Percentiles rank a stretch among this genome's conserved stretches.
Evolutionary conservation across 306 rosid genomes (phyloP).

Genomic region (Prunus fruticosa): DNA sequence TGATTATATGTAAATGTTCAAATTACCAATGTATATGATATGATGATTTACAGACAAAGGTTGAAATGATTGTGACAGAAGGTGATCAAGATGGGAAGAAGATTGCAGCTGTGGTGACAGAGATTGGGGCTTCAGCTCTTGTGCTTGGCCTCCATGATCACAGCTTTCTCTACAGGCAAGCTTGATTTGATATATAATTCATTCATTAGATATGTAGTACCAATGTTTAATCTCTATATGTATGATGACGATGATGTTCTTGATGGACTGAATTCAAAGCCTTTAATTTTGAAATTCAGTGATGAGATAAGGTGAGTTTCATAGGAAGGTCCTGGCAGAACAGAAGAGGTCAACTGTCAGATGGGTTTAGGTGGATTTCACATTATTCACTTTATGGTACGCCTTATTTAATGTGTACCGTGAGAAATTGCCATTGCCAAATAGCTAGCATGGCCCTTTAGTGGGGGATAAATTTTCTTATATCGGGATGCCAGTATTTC

Average conservation of each 20-base stretch:
- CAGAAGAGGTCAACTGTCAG: slow-evolving; percentile 24
- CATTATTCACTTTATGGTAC: background rate
- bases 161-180: slow-evolving; percentile 94
- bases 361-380: slow-evolving; percentile 20
- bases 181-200: background rate
- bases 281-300: background rate
- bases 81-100: slow-evolving; percentile 72
- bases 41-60: slow-evolving; percentile 74
- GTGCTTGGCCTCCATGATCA: slow-evolving; percentile 89
- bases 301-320: slow-evolving; percentile 20
- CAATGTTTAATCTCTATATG: background rate
- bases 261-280: slow-evolving; percentile 8
- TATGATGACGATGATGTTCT: slow-evolving; percentile 5
- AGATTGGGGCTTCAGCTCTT: slow-evolving; percentile 72
- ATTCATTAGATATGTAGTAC: background rate
- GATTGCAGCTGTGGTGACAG: slow-evolving; percentile 53
- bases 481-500: no score
- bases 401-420: background rate
- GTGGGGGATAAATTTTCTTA: no score
- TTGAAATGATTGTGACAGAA: slow-evolving; percentile 83
- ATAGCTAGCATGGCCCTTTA: background rate
- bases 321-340: slow-evolving; percentile 7
- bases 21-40: slow-evolving; percentile 16
- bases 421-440: background rate
- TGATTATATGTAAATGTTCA: background rate